Evolutionary conservation across 805 yeast genomes (phyloP).

Genomic region (Sugiyamaella americana): DNA sequence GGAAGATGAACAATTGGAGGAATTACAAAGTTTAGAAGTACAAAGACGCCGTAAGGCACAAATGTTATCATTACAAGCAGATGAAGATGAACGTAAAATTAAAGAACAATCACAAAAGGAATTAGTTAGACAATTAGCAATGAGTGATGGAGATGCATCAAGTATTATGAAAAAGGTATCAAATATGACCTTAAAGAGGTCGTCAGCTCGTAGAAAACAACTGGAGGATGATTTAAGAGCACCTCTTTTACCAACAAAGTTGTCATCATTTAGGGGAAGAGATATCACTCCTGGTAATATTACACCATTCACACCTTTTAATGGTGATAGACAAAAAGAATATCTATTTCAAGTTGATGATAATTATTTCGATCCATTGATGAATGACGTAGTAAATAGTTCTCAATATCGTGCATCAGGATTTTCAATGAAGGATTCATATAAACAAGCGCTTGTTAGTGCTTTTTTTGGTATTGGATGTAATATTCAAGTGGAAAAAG

Average conservation of each 20-base stretch:
- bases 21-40: conserved; percentile 61
- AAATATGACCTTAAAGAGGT: conserved; percentile 12
- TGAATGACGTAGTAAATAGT: conserved; percentile 47
- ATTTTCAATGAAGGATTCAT: conserved; percentile 63
- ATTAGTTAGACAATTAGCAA: conserved; percentile 46
- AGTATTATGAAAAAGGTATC: conserved; percentile 42
- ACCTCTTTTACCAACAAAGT: conserved; percentile 2
- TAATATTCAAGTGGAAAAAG: conserved; percentile 52
- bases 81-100: conserved; percentile 46
- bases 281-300: conserved; percentile 8
- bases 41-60: conserved; percentile 49
- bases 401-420: conserved; percentile 80
- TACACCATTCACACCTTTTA: conserved; percentile 88
- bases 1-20: conserved; percentile 59
- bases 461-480: conserved; percentile 91
- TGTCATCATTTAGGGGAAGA: neutral
- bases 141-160: conserved; percentile 38
- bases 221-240: conserved; percentile 19
- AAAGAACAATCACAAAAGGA: conserved; percentile 46
- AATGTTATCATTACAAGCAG: conserved; percentile 54
- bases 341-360: conserved; percentile 45
- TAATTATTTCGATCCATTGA: conserved; percentile 56
- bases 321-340: conserved; percentile 69
- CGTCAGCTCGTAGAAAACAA: conserved; percentile 18
- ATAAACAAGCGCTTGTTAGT: conserved; percentile 70